A percentile compares a stretch with the other conserved stretches of the same genome.
Conservation (phyloP, 257 asterid species). For the Penstemon barbatus region DNA sequence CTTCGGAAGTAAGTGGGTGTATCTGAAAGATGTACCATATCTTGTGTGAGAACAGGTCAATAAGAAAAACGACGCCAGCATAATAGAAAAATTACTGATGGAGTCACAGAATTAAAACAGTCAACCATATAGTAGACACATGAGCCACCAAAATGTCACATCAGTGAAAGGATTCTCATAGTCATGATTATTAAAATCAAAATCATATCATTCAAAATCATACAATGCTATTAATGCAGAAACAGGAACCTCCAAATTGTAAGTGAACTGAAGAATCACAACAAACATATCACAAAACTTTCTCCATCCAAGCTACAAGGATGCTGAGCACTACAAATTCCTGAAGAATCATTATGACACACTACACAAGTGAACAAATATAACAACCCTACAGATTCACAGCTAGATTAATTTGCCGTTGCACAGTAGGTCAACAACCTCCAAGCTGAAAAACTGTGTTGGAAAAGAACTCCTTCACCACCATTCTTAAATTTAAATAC, state of each 20-base stretch:
- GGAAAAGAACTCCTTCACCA: not conserved
- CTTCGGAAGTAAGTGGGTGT: slow-evolving; percentile 90
- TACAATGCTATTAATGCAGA: slow-evolving; percentile 9
- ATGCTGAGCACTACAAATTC: not conserved
- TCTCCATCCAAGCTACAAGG: not conserved
- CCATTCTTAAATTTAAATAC: not conserved
- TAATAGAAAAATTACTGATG: not conserved
- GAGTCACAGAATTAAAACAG: slow-evolving; percentile 17
- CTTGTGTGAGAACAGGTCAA: slow-evolving; percentile 23
- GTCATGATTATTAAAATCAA: slow-evolving; percentile 1
- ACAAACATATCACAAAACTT: slow-evolving; percentile 8
- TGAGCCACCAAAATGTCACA: slow-evolving; percentile 16
- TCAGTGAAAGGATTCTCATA: not conserved
- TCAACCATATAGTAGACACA: slow-evolving; percentile 17
- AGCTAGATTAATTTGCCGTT: slow-evolving; percentile 9
- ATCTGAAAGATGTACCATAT: slow-evolving; percentile 55
- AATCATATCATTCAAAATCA: not conserved
- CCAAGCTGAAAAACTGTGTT: not conserved
- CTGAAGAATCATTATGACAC: not conserved
- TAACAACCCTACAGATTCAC: slow-evolving; percentile 4
- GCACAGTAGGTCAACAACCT: not conserved
- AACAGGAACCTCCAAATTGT: not conserved
- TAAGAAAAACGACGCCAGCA: not conserved
- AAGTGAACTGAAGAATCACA: slow-evolving; percentile 11
- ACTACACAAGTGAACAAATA: not conserved